Base-by-base conservation (phyloP, 768 basidiomycete genomes). In the Podaxis mareebaensis region DNA sequence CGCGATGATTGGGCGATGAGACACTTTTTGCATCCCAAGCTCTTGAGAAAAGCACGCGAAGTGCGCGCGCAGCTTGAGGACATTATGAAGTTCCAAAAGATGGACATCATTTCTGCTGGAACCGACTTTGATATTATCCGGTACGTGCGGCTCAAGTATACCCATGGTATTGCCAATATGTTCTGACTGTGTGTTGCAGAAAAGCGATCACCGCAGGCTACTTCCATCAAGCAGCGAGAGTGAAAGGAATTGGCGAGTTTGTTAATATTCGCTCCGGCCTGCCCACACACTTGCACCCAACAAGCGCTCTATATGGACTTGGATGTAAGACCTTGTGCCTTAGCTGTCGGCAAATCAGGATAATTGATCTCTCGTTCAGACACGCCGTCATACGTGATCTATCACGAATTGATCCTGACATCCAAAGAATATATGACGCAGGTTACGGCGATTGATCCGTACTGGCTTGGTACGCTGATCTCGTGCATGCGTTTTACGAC, bases 381-480 rank as follows among this genome's bases (percentile, higher is more conserved):
- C 75, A 96, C 95, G 22, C 96, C 96, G 5, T 91, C 95, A 46
- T 98, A 99, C 75, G 92, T 97, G 53, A 86, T 99, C 38, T 99
- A 99, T 73, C 97, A 99, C 72, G 96, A 98, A 71, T 83, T 96
- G 60, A 96, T 97, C 65, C 79, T 96, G 68, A 96, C 95, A 11
- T 96, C 95, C 36, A 96, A 96, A 71, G 90, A 93, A 75, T 99
- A 99, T 77, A 97, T 98, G 96, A 96, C 96, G 17, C 95, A 95
- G 74, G 97, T 99, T n/a, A 98, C 97, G 2, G 88, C 96, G 0
- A 92, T 99, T 65, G 95, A 99, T 72, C 89, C 97, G 3, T 95
- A 95, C 76, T 99, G 97, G 97, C 84, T 99, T 39, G 95, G 95
- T 93, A 76, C 72, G 82, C 73, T 26, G 13, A 24, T 54, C 5